Percentiles rank a stretch among this genome's conserved stretches.
These are phyloP conservation scores for Trichomonas vaginalis DNA, from an alignment of 208 protist genomes.

Conservation along the genomic window DNA sequence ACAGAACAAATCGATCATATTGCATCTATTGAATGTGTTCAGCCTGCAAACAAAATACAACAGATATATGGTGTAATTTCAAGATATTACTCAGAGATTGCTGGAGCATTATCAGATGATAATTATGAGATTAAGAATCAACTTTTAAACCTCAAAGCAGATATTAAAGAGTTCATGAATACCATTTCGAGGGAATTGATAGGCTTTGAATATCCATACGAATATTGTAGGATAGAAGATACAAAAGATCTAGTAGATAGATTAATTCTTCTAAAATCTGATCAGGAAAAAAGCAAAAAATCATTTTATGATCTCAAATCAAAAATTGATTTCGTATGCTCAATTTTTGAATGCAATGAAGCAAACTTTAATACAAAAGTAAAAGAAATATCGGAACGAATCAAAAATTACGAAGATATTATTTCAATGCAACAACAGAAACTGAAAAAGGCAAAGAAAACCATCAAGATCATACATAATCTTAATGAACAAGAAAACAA, in stretches of 20 bases:
- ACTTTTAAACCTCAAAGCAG: background rate
- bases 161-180: background rate
- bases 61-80: background rate
- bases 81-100: background rate
- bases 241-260: background rate
- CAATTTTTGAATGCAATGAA: background rate
- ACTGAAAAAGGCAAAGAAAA: background rate
- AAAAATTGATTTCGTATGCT: background rate
- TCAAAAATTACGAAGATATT: background rate
- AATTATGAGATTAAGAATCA: background rate
- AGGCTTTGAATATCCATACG: background rate
- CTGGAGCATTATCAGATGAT: background rate
- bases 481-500: background rate
- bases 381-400: background rate
- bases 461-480: background rate
- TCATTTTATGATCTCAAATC: background rate
- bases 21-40: background rate
- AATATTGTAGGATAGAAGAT: background rate
- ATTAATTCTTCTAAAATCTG: background rate
- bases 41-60: background rate
- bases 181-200: background rate
- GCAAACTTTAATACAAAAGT: background rate
- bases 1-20: background rate
- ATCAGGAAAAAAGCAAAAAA: background rate
- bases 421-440: background rate